phyloP scores from a whole-genome alignment of 768 basidiomycete species.

The Leccinum pellstonianum region DNA sequence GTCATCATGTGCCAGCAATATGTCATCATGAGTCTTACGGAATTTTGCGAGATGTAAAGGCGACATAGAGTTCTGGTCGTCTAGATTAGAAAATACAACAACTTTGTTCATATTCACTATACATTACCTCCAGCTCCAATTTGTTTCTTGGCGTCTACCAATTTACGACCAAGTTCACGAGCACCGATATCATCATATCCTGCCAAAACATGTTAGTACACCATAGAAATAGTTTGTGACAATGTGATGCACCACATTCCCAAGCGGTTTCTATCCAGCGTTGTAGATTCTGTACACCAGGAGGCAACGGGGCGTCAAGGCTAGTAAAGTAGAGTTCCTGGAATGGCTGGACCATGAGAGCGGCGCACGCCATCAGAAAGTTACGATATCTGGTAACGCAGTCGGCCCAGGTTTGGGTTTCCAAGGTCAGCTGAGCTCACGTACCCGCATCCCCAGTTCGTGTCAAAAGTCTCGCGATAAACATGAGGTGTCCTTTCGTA shows the following conservation, averaged over 20 bases:
- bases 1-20: not conserved
- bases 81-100: not conserved
- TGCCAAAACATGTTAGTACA: conserved; percentile 12
- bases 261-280: conserved; percentile 81
- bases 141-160: conserved; percentile 65
- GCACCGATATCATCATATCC: conserved; percentile 79
- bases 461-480: conserved; percentile 57
- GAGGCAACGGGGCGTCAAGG: conserved; percentile 55
- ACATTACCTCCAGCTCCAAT: conserved; percentile 74
- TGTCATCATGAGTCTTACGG: conserved; percentile 54
- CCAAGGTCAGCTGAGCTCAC: conserved; percentile 19
- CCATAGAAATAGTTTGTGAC: not conserved
- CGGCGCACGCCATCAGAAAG: conserved; percentile 74
- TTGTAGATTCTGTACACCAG: conserved; percentile 75
- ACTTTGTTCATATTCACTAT: not conserved
- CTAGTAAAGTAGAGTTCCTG: conserved; percentile 64
- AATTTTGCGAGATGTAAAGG: conserved; percentile 75
- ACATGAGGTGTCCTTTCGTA: conserved; percentile 61
- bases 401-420: conserved; percentile 6
- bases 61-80: conserved; percentile 66
- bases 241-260: conserved; percentile 48
- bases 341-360: conserved; percentile 62
- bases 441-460: conserved; percentile 72
- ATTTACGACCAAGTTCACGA: conserved; percentile 48
- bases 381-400: conserved; percentile 66